Evolutionary conservation across 2,329 filamentous ascomycete genomes (phyloP).

Genomic region (Cladorrhinum sp.): DNA sequence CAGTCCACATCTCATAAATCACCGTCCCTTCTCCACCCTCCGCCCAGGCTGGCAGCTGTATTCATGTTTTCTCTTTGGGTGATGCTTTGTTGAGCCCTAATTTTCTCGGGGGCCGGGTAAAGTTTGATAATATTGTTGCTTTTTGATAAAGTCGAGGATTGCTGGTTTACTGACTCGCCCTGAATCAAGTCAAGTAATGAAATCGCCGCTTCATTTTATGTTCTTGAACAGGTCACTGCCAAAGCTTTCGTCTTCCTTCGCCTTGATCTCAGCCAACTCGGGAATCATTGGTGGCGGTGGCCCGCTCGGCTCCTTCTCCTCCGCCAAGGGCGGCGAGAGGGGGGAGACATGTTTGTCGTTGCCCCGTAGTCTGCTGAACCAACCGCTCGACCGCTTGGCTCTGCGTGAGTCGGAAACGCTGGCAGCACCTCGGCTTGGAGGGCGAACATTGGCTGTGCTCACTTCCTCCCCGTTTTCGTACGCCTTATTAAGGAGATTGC

Average conservation of each 20-base stretch:
- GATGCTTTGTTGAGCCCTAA: not conserved
- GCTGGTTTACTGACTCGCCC: not conserved
- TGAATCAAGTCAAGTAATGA: too few species aligned
- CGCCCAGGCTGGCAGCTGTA: not conserved
- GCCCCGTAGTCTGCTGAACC: constrained; percentile 55
- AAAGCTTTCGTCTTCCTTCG: constrained; percentile 46
- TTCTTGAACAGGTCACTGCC: constrained; percentile 57
- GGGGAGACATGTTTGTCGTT: constrained; percentile 39
- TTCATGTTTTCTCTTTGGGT: not conserved
- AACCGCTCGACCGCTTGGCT: constrained; percentile 55
- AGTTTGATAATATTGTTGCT: not conserved
- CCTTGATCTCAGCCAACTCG: constrained; percentile 52
- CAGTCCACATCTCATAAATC: constrained; percentile 27
- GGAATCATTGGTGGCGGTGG: constrained; percentile 62
- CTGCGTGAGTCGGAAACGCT: constrained; percentile 53
- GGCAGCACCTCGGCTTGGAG: constrained; percentile 49
- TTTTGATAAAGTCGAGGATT: not conserved
- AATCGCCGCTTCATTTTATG: constrained; percentile 47
- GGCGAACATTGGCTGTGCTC: constrained; percentile 39
- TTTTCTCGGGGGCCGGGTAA: not conserved
- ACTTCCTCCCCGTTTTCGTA: constrained; percentile 48
- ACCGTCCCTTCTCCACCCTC: constrained; percentile 9
- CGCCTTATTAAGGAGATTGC: constrained; percentile 52
- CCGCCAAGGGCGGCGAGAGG: constrained; percentile 19
- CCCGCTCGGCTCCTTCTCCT: constrained; percentile 40